These are phyloP conservation scores for Chalara sp. DNA, from an alignment of 2,329 filamentous ascomycete species.

Conservation along the genomic window DNA sequence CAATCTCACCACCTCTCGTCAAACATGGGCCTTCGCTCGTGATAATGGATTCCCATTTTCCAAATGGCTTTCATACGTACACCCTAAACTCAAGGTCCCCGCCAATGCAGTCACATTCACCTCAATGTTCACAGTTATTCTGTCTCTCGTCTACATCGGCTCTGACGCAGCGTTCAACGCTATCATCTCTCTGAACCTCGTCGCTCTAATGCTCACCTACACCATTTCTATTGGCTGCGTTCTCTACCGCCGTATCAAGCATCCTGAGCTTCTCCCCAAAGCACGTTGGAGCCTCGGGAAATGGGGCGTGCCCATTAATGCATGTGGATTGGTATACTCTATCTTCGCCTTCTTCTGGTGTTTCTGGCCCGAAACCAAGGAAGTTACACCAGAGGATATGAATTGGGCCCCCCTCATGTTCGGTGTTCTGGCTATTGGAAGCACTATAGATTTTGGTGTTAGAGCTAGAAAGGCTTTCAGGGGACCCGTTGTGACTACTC, in stretches of 20 bases:
- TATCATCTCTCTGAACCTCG: background rate
- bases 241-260: background rate
- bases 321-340: background rate
- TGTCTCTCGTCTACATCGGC: conserved; percentile 39
- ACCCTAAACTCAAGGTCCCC: conserved; percentile 31
- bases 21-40: conserved; percentile 36
- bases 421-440: background rate
- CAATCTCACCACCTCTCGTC: conserved; percentile 26
- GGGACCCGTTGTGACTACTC: too few species aligned
- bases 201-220: background rate
- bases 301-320: background rate
- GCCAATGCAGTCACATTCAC: conserved; percentile 27
- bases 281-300: background rate
- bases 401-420: background rate
- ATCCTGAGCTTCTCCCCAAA: background rate
- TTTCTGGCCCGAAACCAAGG: background rate
- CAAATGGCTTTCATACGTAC: conserved; percentile 30
- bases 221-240: background rate
- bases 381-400: background rate
- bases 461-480: too few species aligned
- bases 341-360: background rate
- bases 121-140: conserved; percentile 11
- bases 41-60: conserved; percentile 37
- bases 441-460: too few species aligned
- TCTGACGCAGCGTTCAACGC: conserved; percentile 37